Evolutionary conservation across 192 early-diverging fungal genomes (phyloP).

Genomic region (Mortierella antarctica): DNA sequence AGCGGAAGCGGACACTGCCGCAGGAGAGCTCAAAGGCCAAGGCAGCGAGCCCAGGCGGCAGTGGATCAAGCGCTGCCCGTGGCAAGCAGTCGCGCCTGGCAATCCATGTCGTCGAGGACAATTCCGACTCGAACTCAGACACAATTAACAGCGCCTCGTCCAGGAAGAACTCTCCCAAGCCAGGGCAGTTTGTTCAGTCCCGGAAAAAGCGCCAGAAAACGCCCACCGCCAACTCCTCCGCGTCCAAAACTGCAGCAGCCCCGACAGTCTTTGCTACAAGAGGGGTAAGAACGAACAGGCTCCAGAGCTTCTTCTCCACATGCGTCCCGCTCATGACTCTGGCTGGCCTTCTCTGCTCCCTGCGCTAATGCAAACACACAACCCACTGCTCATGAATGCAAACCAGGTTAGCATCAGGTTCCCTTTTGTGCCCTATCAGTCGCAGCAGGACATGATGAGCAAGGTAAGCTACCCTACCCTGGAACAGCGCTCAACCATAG

Average conservation of each 20-base stretch:
- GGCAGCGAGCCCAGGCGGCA: no score
- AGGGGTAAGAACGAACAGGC: conserved; percentile 6
- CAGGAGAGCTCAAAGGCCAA: no score
- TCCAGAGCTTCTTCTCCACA: background rate
- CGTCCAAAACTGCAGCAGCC: background rate
- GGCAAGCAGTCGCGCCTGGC: no score
- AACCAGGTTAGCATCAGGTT: conserved; percentile 63
- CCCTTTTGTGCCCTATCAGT: conserved; percentile 74
- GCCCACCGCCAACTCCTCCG: background rate
- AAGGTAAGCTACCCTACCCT: conserved; percentile 44
- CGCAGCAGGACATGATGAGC: conserved; percentile 74
- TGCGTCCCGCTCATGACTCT: no score
- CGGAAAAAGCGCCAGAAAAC: background rate
- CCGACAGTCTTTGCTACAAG: conserved; percentile 22
- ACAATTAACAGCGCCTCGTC: no score
- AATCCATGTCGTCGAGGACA: no score
- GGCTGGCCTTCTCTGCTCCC: background rate
- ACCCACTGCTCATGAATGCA: background rate
- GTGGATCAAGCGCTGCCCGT: no score
- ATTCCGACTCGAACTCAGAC: no score
- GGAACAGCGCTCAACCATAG: background rate
- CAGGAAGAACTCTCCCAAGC: no score
- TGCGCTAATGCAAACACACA: background rate
- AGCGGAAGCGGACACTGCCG: no score
- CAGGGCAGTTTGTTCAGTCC: no score